These are phyloP conservation scores for Macrolepiota dolichaula DNA, from an alignment of 768 basidiomycete species.

Conservation along the genomic window DNA sequence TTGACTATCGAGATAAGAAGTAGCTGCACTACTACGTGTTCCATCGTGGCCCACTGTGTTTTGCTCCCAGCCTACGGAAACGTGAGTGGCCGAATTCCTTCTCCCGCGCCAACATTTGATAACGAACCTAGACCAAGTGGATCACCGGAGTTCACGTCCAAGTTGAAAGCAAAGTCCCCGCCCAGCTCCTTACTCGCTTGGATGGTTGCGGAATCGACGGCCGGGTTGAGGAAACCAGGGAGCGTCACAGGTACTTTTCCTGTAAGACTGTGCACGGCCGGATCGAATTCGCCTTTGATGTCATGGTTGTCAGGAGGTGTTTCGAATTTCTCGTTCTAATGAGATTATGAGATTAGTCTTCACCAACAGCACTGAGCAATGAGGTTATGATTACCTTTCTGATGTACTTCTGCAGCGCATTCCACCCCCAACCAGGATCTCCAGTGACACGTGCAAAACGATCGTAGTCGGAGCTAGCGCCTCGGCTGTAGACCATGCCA, in stretches of 20 bases:
- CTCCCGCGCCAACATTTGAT: too few species aligned
- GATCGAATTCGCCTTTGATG: constrained; percentile 18
- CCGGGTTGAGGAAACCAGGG: constrained; percentile 11
- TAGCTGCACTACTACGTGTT: constrained; percentile 21
- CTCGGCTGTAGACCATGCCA: constrained; percentile 20
- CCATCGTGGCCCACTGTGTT: constrained; percentile 17
- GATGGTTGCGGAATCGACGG: constrained; percentile 19
- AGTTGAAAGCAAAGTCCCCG: constrained; percentile 11
- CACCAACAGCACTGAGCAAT: too few species aligned
- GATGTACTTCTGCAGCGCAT: constrained; percentile 23
- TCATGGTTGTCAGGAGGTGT: constrained; percentile 16
- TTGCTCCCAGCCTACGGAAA: constrained; percentile 18
- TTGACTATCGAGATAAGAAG: constrained; percentile 19
- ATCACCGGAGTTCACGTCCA: constrained; percentile 10
- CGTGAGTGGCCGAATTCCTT: too few species aligned
- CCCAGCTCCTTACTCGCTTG: constrained; percentile 14
- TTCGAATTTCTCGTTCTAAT: constrained; percentile 20
- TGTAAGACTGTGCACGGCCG: constrained; percentile 17
- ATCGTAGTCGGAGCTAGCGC: constrained; percentile 12
- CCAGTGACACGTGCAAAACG: constrained; percentile 22
- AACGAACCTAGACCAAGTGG: background rate
- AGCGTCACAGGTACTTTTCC: constrained; percentile 17
- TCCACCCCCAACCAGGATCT: constrained; percentile 29
- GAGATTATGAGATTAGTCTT: background rate
- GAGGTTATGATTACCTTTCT: constrained; percentile 16